Base-by-base conservation (phyloP, 2,329 filamentous ascomycete species). In the Achaetomium macrosporum region DNA sequence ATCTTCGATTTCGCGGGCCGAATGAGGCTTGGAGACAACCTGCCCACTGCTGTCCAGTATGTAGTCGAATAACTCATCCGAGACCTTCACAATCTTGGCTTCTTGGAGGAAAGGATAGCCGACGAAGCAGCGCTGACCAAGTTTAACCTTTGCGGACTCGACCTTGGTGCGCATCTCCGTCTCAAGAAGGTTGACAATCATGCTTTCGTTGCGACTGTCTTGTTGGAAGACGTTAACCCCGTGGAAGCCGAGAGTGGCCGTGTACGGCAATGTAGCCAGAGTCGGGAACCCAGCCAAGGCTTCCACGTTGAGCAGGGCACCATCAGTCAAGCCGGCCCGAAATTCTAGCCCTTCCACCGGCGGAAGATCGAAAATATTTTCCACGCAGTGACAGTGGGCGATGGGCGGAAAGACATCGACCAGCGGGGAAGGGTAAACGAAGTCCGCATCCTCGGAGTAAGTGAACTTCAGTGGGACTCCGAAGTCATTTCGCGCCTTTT, bases 41-140 rank as follows among this genome's bases (percentile, higher is more conserved):
- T 86, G 82, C 37, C 68, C 68, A 39, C 76, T 76, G 54, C 82
- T 82, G 57, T 83, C 78, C 35, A 93, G 74, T 16, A 84, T 76
- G 65, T 96, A 99, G 63, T 88, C 87, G 66, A 97, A 97, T 29
- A 97, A 76, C 68, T 97, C 92, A 66, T 99, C 93, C 1, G 90
- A 92, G 1, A 97, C 88, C 51, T 84, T 85, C 47, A 89, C 78
- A 30, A 99, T 84, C 71, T 92, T 92, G 49, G 89, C 93, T 71
- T 99, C 95, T 63, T 95, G 88, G 58, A 99, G 73, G 73, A 96
- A 99, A 1, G 93, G 93, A 65, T 95, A 99, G 36, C 92, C 91
- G 56, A 97, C 88, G 66, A 90, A 90, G 55, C 95, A 91, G 55
- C 85, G 84, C 69, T 92, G 81, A 42, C 91, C 92, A 42, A 99